These are phyloP conservation scores for Narthecium ossifragum DNA, from an alignment of 106 monocot genomes.

Conservation along the genomic window DNA sequence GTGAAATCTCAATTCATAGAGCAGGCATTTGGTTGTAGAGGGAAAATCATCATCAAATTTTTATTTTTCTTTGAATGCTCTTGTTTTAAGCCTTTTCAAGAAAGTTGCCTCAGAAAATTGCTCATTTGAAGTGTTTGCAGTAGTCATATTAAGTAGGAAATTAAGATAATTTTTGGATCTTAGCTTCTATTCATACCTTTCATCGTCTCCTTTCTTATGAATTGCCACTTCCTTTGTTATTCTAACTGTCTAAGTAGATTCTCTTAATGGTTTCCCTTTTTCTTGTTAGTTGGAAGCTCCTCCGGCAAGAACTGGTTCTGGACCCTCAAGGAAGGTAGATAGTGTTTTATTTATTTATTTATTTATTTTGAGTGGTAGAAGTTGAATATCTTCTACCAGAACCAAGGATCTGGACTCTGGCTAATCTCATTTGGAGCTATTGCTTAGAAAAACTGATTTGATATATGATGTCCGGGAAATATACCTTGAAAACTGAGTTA, in stretches of 20 bases:
- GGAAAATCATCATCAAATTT: too few relatives aligned
- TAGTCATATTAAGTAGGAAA: background rate
- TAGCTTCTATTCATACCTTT: background rate
- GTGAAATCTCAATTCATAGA: too few relatives aligned
- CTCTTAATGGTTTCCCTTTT: background rate
- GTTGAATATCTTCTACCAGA: background rate
- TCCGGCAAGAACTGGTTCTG: conserved; percentile 55
- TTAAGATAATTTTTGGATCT: background rate
- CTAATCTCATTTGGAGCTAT: background rate
- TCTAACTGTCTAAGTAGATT: background rate
- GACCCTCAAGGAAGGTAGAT: conserved; percentile 62
- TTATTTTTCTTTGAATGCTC: too few relatives aligned
- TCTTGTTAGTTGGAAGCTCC: conserved; percentile 45
- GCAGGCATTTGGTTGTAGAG: too few relatives aligned
- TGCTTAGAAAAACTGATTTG: background rate
- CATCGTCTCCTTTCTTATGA: background rate
- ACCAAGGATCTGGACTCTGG: background rate
- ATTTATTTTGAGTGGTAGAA: background rate
- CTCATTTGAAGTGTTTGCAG: background rate
- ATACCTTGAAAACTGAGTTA: background rate
- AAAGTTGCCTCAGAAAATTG: background rate
- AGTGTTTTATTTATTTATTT: background rate
- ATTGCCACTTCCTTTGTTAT: background rate
- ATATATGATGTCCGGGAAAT: background rate
- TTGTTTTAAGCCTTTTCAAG: background rate